These are phyloP conservation scores for Entomortierella beljakovae DNA, from an alignment of 192 early-diverging fungal genomes.

Conservation along the genomic window DNA sequence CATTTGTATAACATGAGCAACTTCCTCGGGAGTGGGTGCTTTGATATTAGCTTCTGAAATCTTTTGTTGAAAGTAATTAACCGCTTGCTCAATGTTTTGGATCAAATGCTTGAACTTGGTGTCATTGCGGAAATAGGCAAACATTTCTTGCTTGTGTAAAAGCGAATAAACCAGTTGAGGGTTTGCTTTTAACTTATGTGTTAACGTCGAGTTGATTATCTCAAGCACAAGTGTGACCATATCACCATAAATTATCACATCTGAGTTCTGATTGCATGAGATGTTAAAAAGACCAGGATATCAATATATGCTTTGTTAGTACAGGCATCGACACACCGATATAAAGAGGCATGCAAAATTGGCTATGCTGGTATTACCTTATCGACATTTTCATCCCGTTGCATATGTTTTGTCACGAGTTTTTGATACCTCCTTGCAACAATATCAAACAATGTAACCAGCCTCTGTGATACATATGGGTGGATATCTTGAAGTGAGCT, in stretches of 20 bases:
- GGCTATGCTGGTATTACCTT: too few species aligned
- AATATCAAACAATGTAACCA: slow-evolving; percentile 77
- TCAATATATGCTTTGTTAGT: too few species aligned
- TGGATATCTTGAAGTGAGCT: slow-evolving; percentile 67
- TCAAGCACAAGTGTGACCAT: slow-evolving; percentile 75
- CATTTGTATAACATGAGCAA: slow-evolving; percentile 72
- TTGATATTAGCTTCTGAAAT: slow-evolving; percentile 73
- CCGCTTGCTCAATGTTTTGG: slow-evolving; percentile 74
- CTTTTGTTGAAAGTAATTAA: slow-evolving; percentile 71
- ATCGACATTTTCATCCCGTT: slow-evolving; percentile 49
- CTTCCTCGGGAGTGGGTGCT: slow-evolving; percentile 71
- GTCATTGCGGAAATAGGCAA: slow-evolving; percentile 65
- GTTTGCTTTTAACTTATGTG: slow-evolving; percentile 71
- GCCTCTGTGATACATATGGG: slow-evolving; percentile 75
- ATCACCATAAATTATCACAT: slow-evolving; percentile 73
- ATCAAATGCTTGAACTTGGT: slow-evolving; percentile 67
- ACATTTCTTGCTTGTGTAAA: slow-evolving; percentile 73
- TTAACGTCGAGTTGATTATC: slow-evolving; percentile 76
- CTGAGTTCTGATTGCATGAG: slow-evolving; percentile 33
- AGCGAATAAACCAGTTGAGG: slow-evolving; percentile 77
- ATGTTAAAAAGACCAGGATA: not conserved
- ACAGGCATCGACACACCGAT: too few species aligned
- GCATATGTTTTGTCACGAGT: slow-evolving; percentile 43
- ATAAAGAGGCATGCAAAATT: too few species aligned
- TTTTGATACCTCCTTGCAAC: slow-evolving; percentile 76